Evolutionary conservation across 176 grass and related monocot genomes (phyloP).

Genomic region (Bolboschoenus planiculmis): DNA sequence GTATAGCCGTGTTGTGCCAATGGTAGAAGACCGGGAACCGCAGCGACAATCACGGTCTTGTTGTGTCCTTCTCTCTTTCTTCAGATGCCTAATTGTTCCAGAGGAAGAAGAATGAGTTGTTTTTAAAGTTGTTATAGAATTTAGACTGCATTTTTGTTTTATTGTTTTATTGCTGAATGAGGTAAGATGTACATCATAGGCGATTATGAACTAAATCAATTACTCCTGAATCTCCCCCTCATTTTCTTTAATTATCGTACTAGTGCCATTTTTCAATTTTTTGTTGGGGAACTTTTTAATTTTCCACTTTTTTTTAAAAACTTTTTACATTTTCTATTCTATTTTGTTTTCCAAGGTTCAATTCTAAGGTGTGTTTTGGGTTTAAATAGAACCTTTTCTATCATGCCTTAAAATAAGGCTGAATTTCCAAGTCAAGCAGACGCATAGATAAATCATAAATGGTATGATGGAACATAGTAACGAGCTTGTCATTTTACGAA

Average conservation of each 20-base stretch:
- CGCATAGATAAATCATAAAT: too few relatives aligned
- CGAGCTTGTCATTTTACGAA: too few relatives aligned
- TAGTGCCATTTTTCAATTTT: too few relatives aligned
- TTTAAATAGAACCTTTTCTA: too few relatives aligned
- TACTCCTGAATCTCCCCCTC: too few relatives aligned
- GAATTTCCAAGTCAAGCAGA: too few relatives aligned
- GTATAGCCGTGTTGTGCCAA: neutral
- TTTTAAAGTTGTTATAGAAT: neutral
- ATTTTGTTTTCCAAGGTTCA: neutral
- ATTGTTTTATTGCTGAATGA: neutral
- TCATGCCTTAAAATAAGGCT: too few relatives aligned
- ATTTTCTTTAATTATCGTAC: too few relatives aligned
- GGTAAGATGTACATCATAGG: neutral
- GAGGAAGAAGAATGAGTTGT: neutral
- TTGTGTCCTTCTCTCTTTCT: neutral
- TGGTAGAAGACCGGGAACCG: neutral
- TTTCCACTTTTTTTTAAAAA: neutral
- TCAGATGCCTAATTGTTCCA: neutral
- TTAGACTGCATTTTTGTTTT: neutral
- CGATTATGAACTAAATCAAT: too few relatives aligned
- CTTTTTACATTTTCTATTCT: neutral
- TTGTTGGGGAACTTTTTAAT: too few relatives aligned
- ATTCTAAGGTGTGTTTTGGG: neutral
- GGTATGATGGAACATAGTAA: too few relatives aligned
- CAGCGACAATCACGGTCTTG: neutral